phyloP scores from a whole-genome alignment of 129 eudicot species.

The Rutidosis leptorrhynchoides region DNA sequence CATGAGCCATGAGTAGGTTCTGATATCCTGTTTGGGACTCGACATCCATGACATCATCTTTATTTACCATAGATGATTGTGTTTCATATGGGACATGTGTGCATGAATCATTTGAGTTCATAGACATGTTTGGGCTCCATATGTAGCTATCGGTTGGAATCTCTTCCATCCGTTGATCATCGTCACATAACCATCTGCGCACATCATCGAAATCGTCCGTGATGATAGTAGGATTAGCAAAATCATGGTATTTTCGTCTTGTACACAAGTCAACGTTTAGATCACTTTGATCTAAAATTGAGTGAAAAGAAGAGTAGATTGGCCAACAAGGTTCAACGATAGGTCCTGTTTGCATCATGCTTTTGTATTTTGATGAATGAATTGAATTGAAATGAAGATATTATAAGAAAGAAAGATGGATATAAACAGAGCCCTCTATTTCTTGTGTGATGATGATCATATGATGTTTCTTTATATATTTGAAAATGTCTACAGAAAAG shows the following conservation, averaged over 20 bases:
- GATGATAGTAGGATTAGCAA: conserved; percentile 29
- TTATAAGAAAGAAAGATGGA: conserved; percentile 7
- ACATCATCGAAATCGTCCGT: conserved; percentile 34
- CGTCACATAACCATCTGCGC: conserved; percentile 45
- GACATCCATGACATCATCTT: conserved; percentile 30
- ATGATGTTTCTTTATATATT: conserved; percentile 21
- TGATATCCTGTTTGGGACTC: conserved; percentile 31
- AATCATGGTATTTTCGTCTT: conserved; percentile 16
- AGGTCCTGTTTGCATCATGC: conserved; percentile 45
- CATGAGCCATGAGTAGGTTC: conserved; percentile 53
- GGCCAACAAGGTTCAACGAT: conserved; percentile 47
- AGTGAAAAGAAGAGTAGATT: conserved; percentile 18
- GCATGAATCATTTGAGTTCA: conserved; percentile 21
- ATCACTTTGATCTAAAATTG: conserved; percentile 29
- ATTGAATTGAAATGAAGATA: conserved; percentile 6
- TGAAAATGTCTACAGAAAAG: conserved; percentile 16
- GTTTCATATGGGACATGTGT: conserved; percentile 17
- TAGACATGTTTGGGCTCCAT: conserved; percentile 40
- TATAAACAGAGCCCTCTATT: conserved; percentile 13
- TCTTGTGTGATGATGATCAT: conserved; percentile 13
- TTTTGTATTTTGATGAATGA: neutral
- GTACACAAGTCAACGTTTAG: conserved; percentile 16
- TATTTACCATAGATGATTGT: conserved; percentile 6
- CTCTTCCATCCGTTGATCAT: conserved; percentile 34
- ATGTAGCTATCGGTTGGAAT: conserved; percentile 27